Percentiles rank a stretch among this genome's conserved stretches.
Evolutionary conservation across 306 rosid genomes (phyloP).

Genomic region (Erythrophleum fordii): DNA sequence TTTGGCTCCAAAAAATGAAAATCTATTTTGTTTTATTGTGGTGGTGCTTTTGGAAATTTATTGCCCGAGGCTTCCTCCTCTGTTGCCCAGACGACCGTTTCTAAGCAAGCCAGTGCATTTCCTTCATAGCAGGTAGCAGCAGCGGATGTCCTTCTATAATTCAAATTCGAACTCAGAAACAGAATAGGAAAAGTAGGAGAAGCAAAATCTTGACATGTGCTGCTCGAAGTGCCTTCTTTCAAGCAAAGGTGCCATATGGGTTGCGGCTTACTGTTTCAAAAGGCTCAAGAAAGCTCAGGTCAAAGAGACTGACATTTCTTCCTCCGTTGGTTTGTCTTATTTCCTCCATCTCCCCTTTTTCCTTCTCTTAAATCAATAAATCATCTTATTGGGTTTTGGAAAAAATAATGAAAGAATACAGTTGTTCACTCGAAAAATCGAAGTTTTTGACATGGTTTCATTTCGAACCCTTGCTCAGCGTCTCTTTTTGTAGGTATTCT

Average conservation of each 20-base stretch:
- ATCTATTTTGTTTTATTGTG: background rate
- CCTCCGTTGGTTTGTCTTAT: constrained; percentile 65
- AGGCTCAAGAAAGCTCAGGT: constrained; percentile 75
- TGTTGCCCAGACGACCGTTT: constrained; percentile 39
- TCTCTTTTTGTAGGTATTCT: constrained; percentile 1
- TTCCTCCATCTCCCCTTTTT: background rate
- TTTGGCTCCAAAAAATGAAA: no score
- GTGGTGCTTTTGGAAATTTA: background rate
- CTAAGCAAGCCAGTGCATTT: background rate
- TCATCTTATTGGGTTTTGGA: background rate
- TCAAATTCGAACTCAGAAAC: constrained; percentile 3
- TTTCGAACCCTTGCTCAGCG: background rate
- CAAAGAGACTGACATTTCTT: constrained; percentile 59
- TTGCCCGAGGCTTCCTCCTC: background rate
- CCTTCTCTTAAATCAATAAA: background rate
- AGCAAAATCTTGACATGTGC: constrained; percentile 41
- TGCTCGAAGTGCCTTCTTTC: constrained; percentile 50
- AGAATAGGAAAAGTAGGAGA: background rate
- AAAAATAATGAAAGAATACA: background rate
- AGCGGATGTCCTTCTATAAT: background rate
- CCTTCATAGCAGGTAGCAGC: background rate
- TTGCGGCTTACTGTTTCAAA: constrained; percentile 76
- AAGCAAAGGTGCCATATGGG: constrained; percentile 64
- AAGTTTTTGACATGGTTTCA: background rate
- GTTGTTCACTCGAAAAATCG: background rate